Base-by-base conservation (phyloP, 176 grass and related monocot genomes). In the Secale cereale region DNA sequence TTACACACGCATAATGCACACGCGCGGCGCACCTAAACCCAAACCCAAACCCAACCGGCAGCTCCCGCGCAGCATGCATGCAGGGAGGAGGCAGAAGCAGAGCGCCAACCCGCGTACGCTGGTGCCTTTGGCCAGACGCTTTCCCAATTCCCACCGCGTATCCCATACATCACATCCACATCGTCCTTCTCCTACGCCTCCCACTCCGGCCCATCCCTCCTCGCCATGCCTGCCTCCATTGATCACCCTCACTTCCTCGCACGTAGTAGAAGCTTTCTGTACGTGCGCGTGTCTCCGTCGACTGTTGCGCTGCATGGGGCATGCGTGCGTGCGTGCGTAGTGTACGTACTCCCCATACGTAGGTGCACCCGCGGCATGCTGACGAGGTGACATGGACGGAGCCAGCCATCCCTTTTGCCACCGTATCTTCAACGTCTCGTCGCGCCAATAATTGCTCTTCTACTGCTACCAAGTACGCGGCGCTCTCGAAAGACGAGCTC, bases 141-240 rank as follows among this genome's bases (percentile, higher is more conserved):
- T 56, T 80, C 81, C 87, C 87, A 54, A 85, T 72, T 16, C 37
- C 72, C 72, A 57, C 37, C 10, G 66, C 40, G 87, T 82, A 85
- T 82, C 88, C 63, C 88, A 70, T 12, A 65, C 83, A 56, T 89
- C 83, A 82, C 71, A 80, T 82, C 82, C 78, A 84, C 78, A 84
- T 39, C 48, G 48, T 19, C 82, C 11, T 16, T 0, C 64, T 22
- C 65, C 20, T 8, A 52, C 16, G 16, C 48, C 17, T 50, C 46
- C 46, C 46, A 15, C 43, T 46, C 4, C 45, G 45, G 7, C 50
- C 17, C 50, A 54, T 57, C 54, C 54, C 6, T 12, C 15, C 25
- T 10, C 1, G 57, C 5, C 8, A 16, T 22, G 22, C 3, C 32
- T 69, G 4, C 32, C 15, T 82, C 39, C 23, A 25, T 17, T 8